Base-by-base conservation (phyloP, 352 stramenopile genomes). In the Plasmopara halstedii region DNA sequence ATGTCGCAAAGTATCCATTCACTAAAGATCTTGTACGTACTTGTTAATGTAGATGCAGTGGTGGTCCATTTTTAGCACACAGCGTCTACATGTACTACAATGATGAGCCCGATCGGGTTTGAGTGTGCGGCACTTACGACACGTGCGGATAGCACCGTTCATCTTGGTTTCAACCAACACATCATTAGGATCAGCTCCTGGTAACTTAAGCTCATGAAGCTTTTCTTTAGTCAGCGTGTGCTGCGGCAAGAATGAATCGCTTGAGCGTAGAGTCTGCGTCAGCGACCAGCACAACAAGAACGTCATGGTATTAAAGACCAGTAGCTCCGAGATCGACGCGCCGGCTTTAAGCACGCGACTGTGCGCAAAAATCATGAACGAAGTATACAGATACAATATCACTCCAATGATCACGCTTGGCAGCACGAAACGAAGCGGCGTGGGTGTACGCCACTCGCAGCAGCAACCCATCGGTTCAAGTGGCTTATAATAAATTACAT, bases 41-140 rank as follows among this genome's bases (percentile, higher is more conserved):
- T 94, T 94, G 70, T 94, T 94, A 50, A 91, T 83, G 64, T 85
- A 94, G 44, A 90, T 62, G 59, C 82, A 94, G 51, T 94, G 82
- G 56, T 94, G 82, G 50, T 94, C 82, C 82, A 94, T 91, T 59
- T 91, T 91, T 53, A 86, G 66, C 47, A 94, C 71, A 36, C 82
- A 94, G 21, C 72, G 69, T 34, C 58, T 44, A 37, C 82, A 94
- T 10, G 78, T 70, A 39, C 73, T 87, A 60, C 82, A 94, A 46
- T 94, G 82, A 53, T 94, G 82, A 37, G 77, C 80, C 36, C 82
- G 77, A 55, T 91, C 79, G 3, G 77, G 64, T 53, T 94, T 94
- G 20, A 73, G 56, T 1, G 72, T 61, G 29, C 82, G 67, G 58
- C 82, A 94, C 46, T 88, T 87, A 10, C 77, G 75, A 42, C 82